A percentile compares a stretch with the other conserved stretches of the same genome.
phyloP scores from a whole-genome alignment of 2,329 filamentous ascomycete genomes.

The Talaromyces sp. region DNA sequence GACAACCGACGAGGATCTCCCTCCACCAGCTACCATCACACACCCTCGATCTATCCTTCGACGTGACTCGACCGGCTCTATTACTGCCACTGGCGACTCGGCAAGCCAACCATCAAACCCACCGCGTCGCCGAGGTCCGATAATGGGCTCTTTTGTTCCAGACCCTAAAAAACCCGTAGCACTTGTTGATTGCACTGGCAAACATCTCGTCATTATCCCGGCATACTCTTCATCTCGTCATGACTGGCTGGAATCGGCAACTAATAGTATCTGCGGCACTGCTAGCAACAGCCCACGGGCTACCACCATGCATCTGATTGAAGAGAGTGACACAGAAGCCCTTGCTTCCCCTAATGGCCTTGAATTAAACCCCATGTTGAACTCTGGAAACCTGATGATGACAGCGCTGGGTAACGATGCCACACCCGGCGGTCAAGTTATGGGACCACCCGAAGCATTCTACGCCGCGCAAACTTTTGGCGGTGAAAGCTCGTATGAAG shows the following conservation, averaged over 20 bases:
- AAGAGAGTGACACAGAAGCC: constrained; percentile 44
- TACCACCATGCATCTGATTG: constrained; percentile 34
- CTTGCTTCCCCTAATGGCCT: constrained; percentile 33
- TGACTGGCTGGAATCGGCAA: constrained; percentile 41
- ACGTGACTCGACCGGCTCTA: constrained; percentile 42
- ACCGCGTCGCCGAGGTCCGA: constrained; percentile 40
- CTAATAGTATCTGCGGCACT: constrained; percentile 38
- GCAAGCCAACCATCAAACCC: constrained; percentile 21
- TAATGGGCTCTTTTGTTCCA: constrained; percentile 45
- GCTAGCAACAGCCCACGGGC: constrained; percentile 40
- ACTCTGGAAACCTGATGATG: constrained; percentile 71
- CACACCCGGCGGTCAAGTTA: constrained; percentile 54
- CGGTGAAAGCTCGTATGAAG: constrained; percentile 56
- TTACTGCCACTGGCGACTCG: constrained; percentile 40
- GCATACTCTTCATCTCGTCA: constrained; percentile 44
- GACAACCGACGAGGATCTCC: constrained; percentile 57
- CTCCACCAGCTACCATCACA: constrained; percentile 44
- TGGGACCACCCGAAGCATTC: constrained; percentile 71
- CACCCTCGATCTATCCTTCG: constrained; percentile 48
- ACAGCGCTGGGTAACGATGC: constrained; percentile 58
- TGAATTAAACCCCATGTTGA: constrained; percentile 53
- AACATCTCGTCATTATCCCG: constrained; percentile 45
- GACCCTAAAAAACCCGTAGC: constrained; percentile 46
- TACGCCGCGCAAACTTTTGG: constrained; percentile 60
- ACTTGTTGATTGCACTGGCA: constrained; percentile 44